These are phyloP conservation scores for Dryas alaskensis DNA, from an alignment of 306 rosid genomes.

Conservation along the genomic window DNA sequence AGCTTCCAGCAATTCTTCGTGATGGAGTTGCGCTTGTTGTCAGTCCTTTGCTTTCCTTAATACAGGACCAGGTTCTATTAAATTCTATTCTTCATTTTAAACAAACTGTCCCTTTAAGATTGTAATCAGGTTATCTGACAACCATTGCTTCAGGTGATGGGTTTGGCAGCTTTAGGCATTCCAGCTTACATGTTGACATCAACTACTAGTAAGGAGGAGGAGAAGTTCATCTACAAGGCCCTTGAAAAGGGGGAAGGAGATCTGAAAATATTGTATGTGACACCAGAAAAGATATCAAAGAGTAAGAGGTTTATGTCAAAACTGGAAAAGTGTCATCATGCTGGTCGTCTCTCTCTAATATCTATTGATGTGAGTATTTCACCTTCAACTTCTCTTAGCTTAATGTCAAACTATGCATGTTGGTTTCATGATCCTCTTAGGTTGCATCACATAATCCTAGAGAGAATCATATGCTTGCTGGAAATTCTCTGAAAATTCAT, in stretches of 20 bases:
- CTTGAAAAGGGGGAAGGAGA: constrained; percentile 90
- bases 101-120: not conserved
- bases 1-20: constrained; percentile 87
- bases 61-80: constrained; percentile 85
- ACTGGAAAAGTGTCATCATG: constrained; percentile 89
- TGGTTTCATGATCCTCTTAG: constrained; percentile 12
- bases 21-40: constrained; percentile 87
- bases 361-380: constrained; percentile 75
- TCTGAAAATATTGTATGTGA: constrained; percentile 76
- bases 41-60: constrained; percentile 89
- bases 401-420: constrained; percentile 15
- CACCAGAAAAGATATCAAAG: constrained; percentile 97
- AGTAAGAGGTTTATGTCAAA: constrained; percentile 99
- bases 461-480: too few species aligned
- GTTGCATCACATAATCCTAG: too few species aligned
- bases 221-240: constrained; percentile 76
- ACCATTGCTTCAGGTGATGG: constrained; percentile 68
- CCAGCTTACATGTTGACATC: constrained; percentile 85
- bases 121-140: constrained; percentile 20
- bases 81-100: constrained; percentile 16
- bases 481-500: too few species aligned
- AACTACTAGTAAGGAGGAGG: constrained; percentile 70
- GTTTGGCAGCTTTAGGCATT: constrained; percentile 84
- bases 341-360: constrained; percentile 79
- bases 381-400: constrained; percentile 7